Percentiles rank a stretch among this genome's conserved stretches.
These are phyloP conservation scores for Cerrena zonata DNA, from an alignment of 1,284 basidiomycete species.

Conservation along the genomic window DNA sequence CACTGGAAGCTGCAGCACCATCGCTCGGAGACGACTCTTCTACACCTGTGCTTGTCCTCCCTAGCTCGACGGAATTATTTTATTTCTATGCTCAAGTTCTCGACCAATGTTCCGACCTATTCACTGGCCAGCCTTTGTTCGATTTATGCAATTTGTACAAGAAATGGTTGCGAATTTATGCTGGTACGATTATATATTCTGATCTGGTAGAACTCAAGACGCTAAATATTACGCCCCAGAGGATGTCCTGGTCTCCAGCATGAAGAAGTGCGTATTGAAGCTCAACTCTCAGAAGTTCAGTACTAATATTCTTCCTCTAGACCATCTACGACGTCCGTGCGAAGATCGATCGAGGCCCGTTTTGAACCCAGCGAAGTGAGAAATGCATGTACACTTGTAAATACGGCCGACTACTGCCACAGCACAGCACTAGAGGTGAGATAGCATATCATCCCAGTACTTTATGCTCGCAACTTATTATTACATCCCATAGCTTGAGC, in stretches of 20 bases:
- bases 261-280: conserved; percentile 52
- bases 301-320: conserved; percentile 15
- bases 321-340: conserved; percentile 28
- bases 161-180: conserved; percentile 93
- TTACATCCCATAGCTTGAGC: conserved; percentile 69
- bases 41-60: conserved; percentile 67
- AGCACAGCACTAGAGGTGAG: conserved; percentile 80
- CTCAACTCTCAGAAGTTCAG: background rate
- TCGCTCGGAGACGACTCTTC: conserved; percentile 41
- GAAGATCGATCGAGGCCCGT: conserved; percentile 74
- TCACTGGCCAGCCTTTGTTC: conserved; percentile 75
- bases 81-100: conserved; percentile 94
- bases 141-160: conserved; percentile 77
- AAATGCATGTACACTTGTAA: conserved; percentile 82
- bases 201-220: background rate
- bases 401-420: conserved; percentile 97
- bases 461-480: background rate
- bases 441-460: background rate
- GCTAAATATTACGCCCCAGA: conserved; percentile 39
- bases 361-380: conserved; percentile 70
- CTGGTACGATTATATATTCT: conserved; percentile 50
- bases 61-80: conserved; percentile 93
- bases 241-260: conserved; percentile 71
- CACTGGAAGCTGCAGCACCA: conserved; percentile 52
- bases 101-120: conserved; percentile 86